These are phyloP conservation scores for Singerocomus rubriflavus DNA, from an alignment of 1,284 basidiomycete species.

Conservation along the genomic window DNA sequence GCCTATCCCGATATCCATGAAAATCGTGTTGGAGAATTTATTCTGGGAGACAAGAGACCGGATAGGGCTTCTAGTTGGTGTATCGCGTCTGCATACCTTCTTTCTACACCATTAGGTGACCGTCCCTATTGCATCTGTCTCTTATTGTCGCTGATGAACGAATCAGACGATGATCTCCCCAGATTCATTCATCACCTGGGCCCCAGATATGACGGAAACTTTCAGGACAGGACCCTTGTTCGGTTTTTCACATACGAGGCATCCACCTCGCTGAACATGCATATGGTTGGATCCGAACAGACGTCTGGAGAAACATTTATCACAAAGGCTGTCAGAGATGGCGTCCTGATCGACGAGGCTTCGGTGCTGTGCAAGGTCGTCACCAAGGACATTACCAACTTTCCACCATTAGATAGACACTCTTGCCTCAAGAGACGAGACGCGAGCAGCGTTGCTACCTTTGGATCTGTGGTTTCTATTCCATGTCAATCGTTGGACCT, in stretches of 20 bases:
- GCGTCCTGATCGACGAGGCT: conserved; percentile 44
- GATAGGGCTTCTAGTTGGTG: conserved; percentile 60
- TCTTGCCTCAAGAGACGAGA: background rate
- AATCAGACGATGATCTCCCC: conserved; percentile 56
- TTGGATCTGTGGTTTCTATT: conserved; percentile 61
- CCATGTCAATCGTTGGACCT: conserved; percentile 68
- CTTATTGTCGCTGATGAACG: conserved; percentile 1
- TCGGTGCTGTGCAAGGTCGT: conserved; percentile 52
- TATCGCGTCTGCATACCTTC: conserved; percentile 61
- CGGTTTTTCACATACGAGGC: conserved; percentile 78
- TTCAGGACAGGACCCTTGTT: conserved; percentile 60
- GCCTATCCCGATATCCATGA: conserved; percentile 48
- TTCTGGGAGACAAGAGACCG: conserved; percentile 49
- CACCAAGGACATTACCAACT: conserved; percentile 27
- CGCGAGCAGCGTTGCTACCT: background rate
- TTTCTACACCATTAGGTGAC: conserved; percentile 59
- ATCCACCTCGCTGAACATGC: conserved; percentile 72
- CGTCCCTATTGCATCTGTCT: background rate
- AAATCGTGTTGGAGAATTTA: conserved; percentile 39
- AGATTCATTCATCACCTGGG: conserved; percentile 74
- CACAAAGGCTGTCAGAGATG: conserved; percentile 54
- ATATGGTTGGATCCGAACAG: conserved; percentile 37
- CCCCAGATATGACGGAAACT: conserved; percentile 67
- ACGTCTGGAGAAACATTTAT: conserved; percentile 33
- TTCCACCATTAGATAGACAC: conserved; percentile 9